Conservation (phyloP, 495 filamentous ascomycete species). For the Aspergillus taichungensis region DNA sequence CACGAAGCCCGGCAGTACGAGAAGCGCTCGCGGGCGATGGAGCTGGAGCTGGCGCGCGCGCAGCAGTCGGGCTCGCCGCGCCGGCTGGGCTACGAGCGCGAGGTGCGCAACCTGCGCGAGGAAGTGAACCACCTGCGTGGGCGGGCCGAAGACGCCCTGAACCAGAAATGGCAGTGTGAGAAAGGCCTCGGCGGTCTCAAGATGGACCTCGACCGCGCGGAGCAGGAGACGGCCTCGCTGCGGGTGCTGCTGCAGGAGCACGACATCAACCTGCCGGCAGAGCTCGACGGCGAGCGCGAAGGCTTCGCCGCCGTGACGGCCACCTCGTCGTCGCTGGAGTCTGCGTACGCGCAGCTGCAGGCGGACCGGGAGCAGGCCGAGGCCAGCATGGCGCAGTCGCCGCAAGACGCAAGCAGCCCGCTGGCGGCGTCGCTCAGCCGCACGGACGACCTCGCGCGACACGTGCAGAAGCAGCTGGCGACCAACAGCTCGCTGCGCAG, state of each 20-base stretch:
- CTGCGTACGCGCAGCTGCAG: conserved; percentile 73
- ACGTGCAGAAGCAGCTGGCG: conserved; percentile 70
- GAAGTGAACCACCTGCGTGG: conserved; percentile 80
- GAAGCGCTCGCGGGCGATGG: conserved; percentile 65
- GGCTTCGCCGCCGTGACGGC: conserved; percentile 42
- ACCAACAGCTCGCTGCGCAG: conserved; percentile 64
- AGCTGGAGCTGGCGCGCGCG: conserved; percentile 69
- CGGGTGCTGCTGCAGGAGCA: conserved; percentile 76
- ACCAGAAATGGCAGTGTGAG: conserved; percentile 93
- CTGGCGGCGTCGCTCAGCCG: conserved; percentile 62
- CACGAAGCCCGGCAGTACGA: conserved; percentile 71
- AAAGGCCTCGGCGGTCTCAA: conserved; percentile 86
- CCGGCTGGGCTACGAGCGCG: conserved; percentile 69
- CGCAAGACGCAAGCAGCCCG: conserved; percentile 57
- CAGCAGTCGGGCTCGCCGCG: conserved; percentile 56
- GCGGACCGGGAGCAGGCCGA: conserved; percentile 66
- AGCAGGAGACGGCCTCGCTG: conserved; percentile 80
- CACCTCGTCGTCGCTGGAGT: conserved; percentile 66
- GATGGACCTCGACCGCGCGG: conserved; percentile 93
- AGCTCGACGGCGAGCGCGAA: conserved; percentile 28
- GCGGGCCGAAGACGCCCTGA: conserved; percentile 90
- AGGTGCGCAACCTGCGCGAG: conserved; percentile 66
- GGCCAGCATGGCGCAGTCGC: conserved; percentile 51
- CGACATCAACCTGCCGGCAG: conserved; percentile 62
- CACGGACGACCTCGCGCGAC: conserved; percentile 63